Base-by-base conservation (phyloP, 768 basidiomycete species). In the Mycena rebaudengoi region DNA sequence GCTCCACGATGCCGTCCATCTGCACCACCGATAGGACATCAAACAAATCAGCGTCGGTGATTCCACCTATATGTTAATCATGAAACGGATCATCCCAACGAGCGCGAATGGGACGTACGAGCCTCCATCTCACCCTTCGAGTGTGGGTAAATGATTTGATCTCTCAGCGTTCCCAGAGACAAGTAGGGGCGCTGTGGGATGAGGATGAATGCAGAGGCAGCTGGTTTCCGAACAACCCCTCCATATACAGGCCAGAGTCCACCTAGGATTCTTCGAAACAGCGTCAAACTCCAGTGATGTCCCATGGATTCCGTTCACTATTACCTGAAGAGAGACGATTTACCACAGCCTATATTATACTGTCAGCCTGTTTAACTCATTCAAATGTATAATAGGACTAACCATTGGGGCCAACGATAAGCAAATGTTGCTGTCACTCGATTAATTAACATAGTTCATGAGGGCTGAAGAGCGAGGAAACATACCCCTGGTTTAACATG, bases 181-280 rank as follows among this genome's bases (percentile, higher is more conserved):
- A 98, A 85, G 75, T 98, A 99, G 2, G 97, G 97, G 33, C 97
- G 84, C 75, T 99, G 97, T 21, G 97, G 97, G 61, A 99, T 97
- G 62, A 98, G 83, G 41, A 96, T 94, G 74, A 99, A 99, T 60
- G 96, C 87, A 5, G 87, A 85, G 5, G 94, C 90, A 7, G 91
- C 86, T 0, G 97, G 97, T 76, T 98, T 98, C 68, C 90, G 88
- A 16, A 99, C 95, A 29, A 87, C 82, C 5, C 97, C 97, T 10
- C 78, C 85, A 45, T 77, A 84, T 25, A 91, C 87, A 0, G 90
- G 90, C 91, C 91, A 92, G 11, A 93, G 82, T 11, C 92, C 92
- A 28, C 91, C 92, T 6, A 93, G 78, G 53, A 92, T 91, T 11
- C 91, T 18, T 53, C 29, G 32, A 18, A 55, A 54, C 5, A 18